Evolutionary conservation across 208 protist genomes (phyloP).

Genomic region (Acanthamoeba sp.): DNA sequence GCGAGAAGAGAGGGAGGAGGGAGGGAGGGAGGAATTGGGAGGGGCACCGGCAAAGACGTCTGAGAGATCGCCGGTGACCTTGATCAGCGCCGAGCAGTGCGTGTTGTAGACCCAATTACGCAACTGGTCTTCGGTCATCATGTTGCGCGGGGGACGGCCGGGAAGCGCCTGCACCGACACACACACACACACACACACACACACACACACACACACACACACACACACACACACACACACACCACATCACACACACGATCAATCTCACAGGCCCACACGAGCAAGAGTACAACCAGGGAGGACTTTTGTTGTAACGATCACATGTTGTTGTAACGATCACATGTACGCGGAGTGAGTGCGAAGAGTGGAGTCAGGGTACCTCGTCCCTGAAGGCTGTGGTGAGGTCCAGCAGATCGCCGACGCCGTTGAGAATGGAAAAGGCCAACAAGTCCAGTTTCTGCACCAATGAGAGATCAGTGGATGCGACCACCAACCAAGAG

Average conservation of each 20-base stretch:
- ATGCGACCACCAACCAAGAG: too few relatives aligned
- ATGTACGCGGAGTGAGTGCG: too few relatives aligned
- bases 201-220: too few relatives aligned
- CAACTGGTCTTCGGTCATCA: constrained; percentile 4
- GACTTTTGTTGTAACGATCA: too few relatives aligned
- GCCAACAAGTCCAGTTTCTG: constrained; percentile 2
- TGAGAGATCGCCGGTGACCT: constrained; percentile 42
- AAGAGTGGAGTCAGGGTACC: too few relatives aligned
- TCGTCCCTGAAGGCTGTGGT: not conserved
- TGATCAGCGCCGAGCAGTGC: constrained; percentile 39
- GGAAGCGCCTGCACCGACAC: not conserved
- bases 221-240: too few relatives aligned
- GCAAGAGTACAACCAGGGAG: too few relatives aligned
- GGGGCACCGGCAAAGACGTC: not conserved
- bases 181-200: not conserved
- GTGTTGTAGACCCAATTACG: constrained; percentile 51
- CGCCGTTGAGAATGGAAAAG: not conserved
- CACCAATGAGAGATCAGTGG: not conserved
- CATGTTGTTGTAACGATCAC: too few relatives aligned
- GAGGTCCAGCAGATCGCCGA: constrained; percentile 28
- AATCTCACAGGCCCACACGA: too few relatives aligned
- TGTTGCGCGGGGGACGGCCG: not conserved
- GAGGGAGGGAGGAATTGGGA: not conserved
- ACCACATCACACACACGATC: too few relatives aligned
- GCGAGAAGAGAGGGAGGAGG: too few relatives aligned